Base-by-base conservation (phyloP, 2,329 filamentous ascomycete species). In the Claviceps pazoutovae region DNA sequence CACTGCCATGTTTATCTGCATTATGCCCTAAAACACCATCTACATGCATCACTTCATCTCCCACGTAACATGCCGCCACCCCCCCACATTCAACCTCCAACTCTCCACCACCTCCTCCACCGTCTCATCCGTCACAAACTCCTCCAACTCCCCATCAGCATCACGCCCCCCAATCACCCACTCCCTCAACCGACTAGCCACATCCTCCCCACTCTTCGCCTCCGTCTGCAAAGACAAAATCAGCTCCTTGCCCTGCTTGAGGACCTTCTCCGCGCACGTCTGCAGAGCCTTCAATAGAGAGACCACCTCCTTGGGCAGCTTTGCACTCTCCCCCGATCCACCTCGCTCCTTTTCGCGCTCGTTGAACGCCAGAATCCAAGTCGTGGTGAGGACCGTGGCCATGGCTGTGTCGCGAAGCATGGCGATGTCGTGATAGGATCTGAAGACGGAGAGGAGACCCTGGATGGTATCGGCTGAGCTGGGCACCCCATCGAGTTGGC, bases 341-440 rank as follows among this genome's bases (percentile, higher is more conserved):
- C 70, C 68, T 4, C 66, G 61, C 45, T 68, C 67, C 53, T 66
- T 70, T 51, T 69, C 65, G 5, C 62, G 63, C n/a, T 70, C 66
- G 46, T 67, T 66, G 46, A 66, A 66, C 1, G 55, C 46, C 2
- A 66, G 51, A 2, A 71, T 60, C 64, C 70, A 70, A 30, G 63
- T 60, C 2, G 61, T 56, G 0, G 63, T 55, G 5, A 62, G 56
- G 42, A 61, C 62, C 13, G 63, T 59, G 3, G 69, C 70, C 2
- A 55, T 55, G 0, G 68, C 64, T 0, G 65, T 64, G 47, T 73
- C 70, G 16, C 66, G 67, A 21, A 71, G 61, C 41, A 71, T 56
- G 7, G 64, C 63, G 1, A 71, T 50, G 1, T 56, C 58, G 46
- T 72, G 68, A 44, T 72, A 56, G 0, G 66, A 68, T 46, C 62